Evolutionary conservation across 2,329 filamentous ascomycete genomes (phyloP), one percentile per base, ranked within the genome.

Genomic region (Aquanectria penicillioides): DNA sequence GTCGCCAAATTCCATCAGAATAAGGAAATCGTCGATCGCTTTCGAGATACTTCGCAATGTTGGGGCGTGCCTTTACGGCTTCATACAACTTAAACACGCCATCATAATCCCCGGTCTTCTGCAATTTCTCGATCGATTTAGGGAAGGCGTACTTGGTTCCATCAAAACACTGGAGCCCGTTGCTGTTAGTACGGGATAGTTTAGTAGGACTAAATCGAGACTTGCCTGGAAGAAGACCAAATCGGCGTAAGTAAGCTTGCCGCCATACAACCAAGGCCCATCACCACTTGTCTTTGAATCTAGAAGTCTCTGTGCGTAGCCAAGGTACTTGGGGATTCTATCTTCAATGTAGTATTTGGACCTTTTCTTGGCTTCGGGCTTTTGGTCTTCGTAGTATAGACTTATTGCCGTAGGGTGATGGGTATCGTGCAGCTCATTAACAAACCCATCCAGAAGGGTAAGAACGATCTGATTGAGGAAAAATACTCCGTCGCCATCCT

Each of bases 311-410:
- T 93, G 85, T 64, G 92, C 90, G 73, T 90, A 93, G 2, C 76
- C 81, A 18, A 94, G 74, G 70, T 88, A 93, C 76, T 92, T 93
- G 15, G 91, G 90, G 26, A 94, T 78, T 1, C 91, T 80, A 37
- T 79, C 82, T 51, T 82, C 75, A 8, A 87, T 77, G 57, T 88
- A 92, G 53, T 87, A 81, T 36, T 77, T 77, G 8, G 85, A 81
- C 61, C 81, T 84, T 57, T 79, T 80, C 69, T 87, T 76, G 13
- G 87, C 81, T 71, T 92, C 91, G 1, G 81, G 77, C 72, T 89
- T 92, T 75, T 94, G 91, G 22, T 93, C 89, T 69, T 93, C 89
- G 68, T 93, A 94, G 72, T 88, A 90, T 5, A 83, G 71, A 2
- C 73, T 71, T 0, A 77, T 70, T 2, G 85, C 81, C 48, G 92